Evolutionary conservation across 495 filamentous ascomycete genomes (phyloP).

Genomic region (Bacidia gigantensis): DNA sequence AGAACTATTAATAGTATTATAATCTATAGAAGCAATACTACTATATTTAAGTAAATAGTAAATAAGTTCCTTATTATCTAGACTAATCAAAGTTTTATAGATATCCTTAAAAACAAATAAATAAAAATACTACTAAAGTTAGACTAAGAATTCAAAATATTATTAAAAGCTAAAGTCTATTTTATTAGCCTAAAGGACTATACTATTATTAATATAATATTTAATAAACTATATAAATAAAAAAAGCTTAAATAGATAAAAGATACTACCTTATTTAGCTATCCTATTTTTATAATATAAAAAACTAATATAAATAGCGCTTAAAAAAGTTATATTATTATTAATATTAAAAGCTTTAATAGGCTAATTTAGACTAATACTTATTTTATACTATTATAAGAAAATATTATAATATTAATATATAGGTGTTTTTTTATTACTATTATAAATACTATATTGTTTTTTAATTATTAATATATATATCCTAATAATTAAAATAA

Average conservation of each 20-base stretch:
- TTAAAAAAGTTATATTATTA: slow-evolving; percentile 1
- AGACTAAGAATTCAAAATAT: not conserved
- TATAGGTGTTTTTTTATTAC: not conserved
- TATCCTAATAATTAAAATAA: slow-evolving; percentile 1
- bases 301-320: not conserved
- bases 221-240: not conserved
- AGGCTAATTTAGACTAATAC: not conserved
- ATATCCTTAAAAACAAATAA: slow-evolving; percentile 1
- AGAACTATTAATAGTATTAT: not conserved
- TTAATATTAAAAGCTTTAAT: not conserved
- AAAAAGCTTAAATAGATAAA: not conserved
- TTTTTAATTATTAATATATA: not conserved
- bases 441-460: not conserved
- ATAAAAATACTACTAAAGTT: not conserved
- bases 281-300: slow-evolving; percentile 6
- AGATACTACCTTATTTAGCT: not conserved
- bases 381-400: not conserved
- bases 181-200: not conserved
- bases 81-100: not conserved
- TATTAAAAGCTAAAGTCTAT: not conserved
- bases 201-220: not conserved
- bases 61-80: not conserved
- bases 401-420: not conserved
- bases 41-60: not conserved
- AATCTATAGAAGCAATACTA: not conserved